A percentile compares a stretch with the other conserved stretches of the same genome.
Evolutionary conservation across 2,329 filamentous ascomycete genomes (phyloP).

Genomic region (Mollisiaceae sp.): DNA sequence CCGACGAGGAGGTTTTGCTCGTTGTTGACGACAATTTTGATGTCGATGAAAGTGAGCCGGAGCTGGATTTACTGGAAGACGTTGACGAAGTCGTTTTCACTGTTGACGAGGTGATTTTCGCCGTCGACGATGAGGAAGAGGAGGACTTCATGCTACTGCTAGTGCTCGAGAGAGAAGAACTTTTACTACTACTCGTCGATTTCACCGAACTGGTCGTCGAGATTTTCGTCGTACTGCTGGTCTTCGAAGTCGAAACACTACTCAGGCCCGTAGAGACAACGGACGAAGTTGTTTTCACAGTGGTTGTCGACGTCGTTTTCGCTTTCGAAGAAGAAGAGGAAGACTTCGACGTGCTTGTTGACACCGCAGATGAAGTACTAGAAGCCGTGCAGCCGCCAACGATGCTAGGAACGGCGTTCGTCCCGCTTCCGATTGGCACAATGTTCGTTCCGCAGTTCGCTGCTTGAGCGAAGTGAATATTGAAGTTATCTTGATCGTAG

Average conservation of each 20-base stretch:
- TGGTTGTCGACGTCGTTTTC: too few relatives aligned
- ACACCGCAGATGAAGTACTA: not conserved
- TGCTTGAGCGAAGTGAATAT: constrained; percentile 25
- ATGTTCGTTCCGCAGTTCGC: constrained; percentile 27
- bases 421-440: constrained; percentile 15
- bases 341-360: not conserved
- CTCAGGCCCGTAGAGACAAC: not conserved
- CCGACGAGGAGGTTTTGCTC: not conserved
- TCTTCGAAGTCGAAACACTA: not conserved
- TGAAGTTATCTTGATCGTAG: constrained; percentile 28
- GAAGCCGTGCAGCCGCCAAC: constrained; percentile 16
- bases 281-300: not conserved
- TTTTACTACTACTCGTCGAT: not conserved
- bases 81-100: not conserved
- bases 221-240: not conserved
- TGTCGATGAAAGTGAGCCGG: not conserved
- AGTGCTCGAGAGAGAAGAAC: not conserved
- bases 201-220: not conserved
- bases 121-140: not conserved
- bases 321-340: not conserved
- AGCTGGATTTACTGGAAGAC: not conserved
- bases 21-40: not conserved
- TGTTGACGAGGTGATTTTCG: not conserved
- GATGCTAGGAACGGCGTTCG: constrained; percentile 24
- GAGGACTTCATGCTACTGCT: not conserved